Conservation (phyloP, 495 filamentous ascomycete species). For the Hypoxylon trugodes region DNA sequence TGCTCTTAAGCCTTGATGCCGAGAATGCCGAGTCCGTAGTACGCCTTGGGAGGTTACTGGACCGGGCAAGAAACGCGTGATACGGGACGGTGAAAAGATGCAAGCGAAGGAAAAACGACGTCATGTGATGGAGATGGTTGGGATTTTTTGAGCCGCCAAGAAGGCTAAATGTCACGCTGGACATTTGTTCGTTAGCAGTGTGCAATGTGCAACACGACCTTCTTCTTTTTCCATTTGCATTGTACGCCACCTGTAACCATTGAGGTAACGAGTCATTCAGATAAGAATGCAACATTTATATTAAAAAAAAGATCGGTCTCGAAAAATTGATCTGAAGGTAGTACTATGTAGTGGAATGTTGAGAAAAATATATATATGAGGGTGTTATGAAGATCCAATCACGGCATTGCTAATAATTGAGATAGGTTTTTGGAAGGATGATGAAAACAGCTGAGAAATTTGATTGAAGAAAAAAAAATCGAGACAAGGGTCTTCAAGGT, state of each 20-base stretch:
- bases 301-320: conserved; percentile 30
- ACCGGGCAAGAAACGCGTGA: neutral
- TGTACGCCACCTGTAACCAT: too few relatives aligned
- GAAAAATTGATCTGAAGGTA: conserved; percentile 20
- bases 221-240: conserved; percentile 2
- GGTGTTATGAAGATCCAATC: conserved; percentile 6
- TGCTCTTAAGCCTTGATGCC: conserved; percentile 31
- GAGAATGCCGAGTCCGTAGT: conserved; percentile 34
- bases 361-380: neutral
- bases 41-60: conserved; percentile 15
- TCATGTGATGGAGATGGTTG: conserved; percentile 34
- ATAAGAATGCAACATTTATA: neutral
- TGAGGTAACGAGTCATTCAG: conserved; percentile 21
- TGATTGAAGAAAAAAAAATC: conserved; percentile 23
- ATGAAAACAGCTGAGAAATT: conserved; percentile 19
- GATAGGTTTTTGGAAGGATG: conserved; percentile 8
- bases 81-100: conserved; percentile 14
- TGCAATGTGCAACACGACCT: conserved; percentile 19
- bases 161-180: conserved; percentile 31
- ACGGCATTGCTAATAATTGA: neutral
- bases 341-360: conserved; percentile 10
- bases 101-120: conserved; percentile 32
- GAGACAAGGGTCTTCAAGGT: conserved; percentile 18
- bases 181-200: neutral
- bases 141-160: conserved; percentile 38